A percentile compares a stretch with the other conserved stretches of the same genome.
Evolutionary conservation across 345 rosid genomes (phyloP).

Genomic region (Eucalyptus brandiana): DNA sequence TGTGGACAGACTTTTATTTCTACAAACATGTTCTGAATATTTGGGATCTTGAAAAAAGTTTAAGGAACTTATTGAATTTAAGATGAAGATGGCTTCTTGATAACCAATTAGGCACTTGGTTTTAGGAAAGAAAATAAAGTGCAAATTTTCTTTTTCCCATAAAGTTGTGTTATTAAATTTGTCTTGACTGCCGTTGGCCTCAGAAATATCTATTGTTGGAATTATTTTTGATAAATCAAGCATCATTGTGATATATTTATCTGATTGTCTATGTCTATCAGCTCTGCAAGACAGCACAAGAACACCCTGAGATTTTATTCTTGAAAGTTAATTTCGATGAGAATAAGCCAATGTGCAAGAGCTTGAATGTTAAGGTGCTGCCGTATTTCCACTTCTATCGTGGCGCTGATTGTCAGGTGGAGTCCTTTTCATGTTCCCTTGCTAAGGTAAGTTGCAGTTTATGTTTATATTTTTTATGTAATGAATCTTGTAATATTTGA

Average conservation of each 20-base stretch:
- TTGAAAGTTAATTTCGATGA: conserved; percentile 86
- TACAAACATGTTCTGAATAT: neutral
- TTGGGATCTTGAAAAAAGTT: neutral
- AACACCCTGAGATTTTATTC: conserved; percentile 62
- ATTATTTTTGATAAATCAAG: neutral
- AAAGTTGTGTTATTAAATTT: neutral
- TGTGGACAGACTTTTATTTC: neutral
- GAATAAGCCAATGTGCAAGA: conserved; percentile 89
- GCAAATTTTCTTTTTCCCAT: neutral
- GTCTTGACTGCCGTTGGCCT: neutral
- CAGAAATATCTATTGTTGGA: neutral
- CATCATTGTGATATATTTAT: neutral
- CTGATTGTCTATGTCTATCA: conserved; percentile 11
- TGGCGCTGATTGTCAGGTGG: conserved; percentile 71
- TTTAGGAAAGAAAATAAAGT: neutral
- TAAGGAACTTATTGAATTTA: neutral
- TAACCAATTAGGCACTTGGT: neutral
- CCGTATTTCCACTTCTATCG: conserved; percentile 85
- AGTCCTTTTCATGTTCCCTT: conserved; percentile 85
- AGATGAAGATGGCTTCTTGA: neutral
- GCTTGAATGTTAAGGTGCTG: conserved; percentile 82
- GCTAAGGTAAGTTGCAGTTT: conserved; percentile 44
- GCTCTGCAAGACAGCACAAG: conserved; percentile 81
- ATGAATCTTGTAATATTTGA: neutral
- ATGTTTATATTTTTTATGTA: neutral